Evolutionary conservation across 1,284 basidiomycete species (phyloP), one percentile per base, ranked within the genome.

Genomic region (Pascua sp.): DNA sequence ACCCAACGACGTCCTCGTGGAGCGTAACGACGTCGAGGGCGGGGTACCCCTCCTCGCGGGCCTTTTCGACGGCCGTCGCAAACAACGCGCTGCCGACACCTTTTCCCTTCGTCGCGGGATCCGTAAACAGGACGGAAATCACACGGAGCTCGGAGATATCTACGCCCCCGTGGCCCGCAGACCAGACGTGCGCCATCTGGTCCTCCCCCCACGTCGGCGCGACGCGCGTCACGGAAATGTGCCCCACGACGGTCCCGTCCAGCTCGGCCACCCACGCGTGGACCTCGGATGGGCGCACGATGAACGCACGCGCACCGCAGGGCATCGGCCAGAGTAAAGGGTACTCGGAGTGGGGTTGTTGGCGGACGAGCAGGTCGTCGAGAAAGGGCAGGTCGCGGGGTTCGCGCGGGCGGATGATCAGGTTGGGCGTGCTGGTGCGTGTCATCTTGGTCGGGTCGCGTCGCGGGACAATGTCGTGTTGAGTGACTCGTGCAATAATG

Each of bases 241-340:
- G 54, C 3, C 49, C 54, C 24, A 45, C 38, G 1, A 55, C 9
- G 38, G 45, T 13, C 38, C 48, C 46, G 13, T 13, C 55, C 2
- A 36, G 16, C 41, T 51, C 55, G 24, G 55, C 55, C 13, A 56
- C 49, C 40, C 46, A 50, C 24, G 55, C 44, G 10, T 38, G 24
- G 9, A 18, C 10, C 42, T 55, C 53, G 38, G 37, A 37, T 9
- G 42, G 42, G 15, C 53, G 53, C 17, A 13, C 8, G 42, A 55
- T 40, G 36, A 55, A 55, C 2, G 39, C 32, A 9, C 40, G 53
- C 12, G 49, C 12, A 5, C 47, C 42, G 11, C 18, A 24, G 3
- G 47, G 42, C 0, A 55, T 38, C 15, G 53, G 53, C 53, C 53
- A 55, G 4, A 13, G 7, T n/a, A 49, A 11, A 9, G 53, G 53